phyloP scores from a whole-genome alignment of 306 rosid genomes.

The Lathyrus aphaca region DNA sequence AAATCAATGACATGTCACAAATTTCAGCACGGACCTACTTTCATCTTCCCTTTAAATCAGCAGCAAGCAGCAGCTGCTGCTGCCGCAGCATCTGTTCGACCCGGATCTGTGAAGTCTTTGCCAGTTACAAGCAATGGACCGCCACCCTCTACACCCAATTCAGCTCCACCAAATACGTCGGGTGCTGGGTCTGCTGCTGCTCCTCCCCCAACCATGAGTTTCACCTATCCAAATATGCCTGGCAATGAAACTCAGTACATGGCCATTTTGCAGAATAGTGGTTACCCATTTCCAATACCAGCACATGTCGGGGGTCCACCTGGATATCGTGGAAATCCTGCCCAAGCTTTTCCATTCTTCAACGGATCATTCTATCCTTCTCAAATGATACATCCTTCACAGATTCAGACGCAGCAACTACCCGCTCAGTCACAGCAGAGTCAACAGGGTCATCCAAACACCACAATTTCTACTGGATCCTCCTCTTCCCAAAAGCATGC shows the following conservation, averaged over 20 bases:
- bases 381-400: conserved; percentile 87
- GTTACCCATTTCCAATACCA: conserved; percentile 84
- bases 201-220: conserved; percentile 75
- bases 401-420: conserved; percentile 68
- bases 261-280: conserved; percentile 86
- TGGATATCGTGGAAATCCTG: conserved; percentile 79
- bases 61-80: conserved; percentile 85
- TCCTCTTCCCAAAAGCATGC: conserved; percentile 86
- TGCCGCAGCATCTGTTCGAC: conserved; percentile 69
- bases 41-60: conserved; percentile 85
- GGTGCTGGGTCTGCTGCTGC: conserved; percentile 48
- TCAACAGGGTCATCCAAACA: conserved; percentile 74
- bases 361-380: conserved; percentile 86
- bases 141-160: conserved; percentile 48
- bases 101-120: conserved; percentile 76
- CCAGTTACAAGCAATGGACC: conserved; percentile 57
- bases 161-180: conserved; percentile 47
- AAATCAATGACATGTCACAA: neutral
- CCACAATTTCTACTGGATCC: conserved; percentile 69
- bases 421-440: conserved; percentile 69
- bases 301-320: conserved; percentile 89
- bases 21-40: conserved; percentile 88
- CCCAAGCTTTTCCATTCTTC: conserved; percentile 78
- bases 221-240: conserved; percentile 78
- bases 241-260: conserved; percentile 84